Evolutionary conservation across 345 rosid genomes (phyloP), one percentile per base, ranked within the genome.

Genomic region (Corchorus capsularis): DNA sequence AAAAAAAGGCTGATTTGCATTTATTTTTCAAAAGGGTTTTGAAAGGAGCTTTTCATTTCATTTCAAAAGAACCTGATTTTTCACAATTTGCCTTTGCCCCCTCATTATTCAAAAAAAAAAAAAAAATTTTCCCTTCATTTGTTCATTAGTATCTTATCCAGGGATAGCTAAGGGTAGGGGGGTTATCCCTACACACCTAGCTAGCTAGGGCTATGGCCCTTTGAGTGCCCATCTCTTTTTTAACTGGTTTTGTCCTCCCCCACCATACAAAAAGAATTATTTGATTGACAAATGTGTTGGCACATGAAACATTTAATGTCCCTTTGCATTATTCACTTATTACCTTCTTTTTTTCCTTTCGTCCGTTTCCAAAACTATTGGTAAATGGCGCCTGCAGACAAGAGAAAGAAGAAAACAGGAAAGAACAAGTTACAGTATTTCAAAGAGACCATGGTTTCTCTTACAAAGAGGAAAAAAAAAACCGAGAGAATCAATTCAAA

Each of bases 261-360:
- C 56, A 13, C 59, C 75, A 69, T 71, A 20, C 72, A 76, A 70
- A 76, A 78, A 73, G 81, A 74, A 81, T 76, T 76, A 79, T 72
- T 55, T 65, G 64, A 54, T 27, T 47, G 78, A 62, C 75, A 65
- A 77, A 77, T 70, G 78, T 32, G 59, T 65, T 41, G 80, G 80
- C 73, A 77, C 80, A 79, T 77, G 80, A 52, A 52, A 47, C n/a
- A 32, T 39, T 39, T 3, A 19, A 41, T 57, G 59, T 35, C n/a
- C n/a, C 4, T 4, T 35, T 4, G 19, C 46, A 35, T 41, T 49
- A 46, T 5, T 46, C 2, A 11, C 34, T 39, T 39, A 39, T 67
- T 12, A 19, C 47, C 2, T n/a, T 13, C 63, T 39, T 70, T 53
- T 1, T 22, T 19, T 49, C 12, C 9, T 5, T 64, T 14, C 10